These are phyloP conservation scores for Casuarina cunninghamiana DNA, from an alignment of 306 rosid genomes.

Conservation along the genomic window DNA sequence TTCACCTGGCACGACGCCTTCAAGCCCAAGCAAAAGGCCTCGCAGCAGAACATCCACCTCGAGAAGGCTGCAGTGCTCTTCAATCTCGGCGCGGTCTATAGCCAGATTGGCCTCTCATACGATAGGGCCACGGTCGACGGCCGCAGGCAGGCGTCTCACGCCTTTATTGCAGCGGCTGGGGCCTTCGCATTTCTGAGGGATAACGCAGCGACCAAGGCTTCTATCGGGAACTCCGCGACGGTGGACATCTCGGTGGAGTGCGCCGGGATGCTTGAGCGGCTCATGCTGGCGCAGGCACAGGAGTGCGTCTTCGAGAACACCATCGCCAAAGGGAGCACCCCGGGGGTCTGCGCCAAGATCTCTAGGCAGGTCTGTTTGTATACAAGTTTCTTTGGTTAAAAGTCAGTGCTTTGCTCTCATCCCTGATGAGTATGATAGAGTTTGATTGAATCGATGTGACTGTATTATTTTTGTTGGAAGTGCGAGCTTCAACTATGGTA, in stretches of 20 bases:
- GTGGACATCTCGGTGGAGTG: constrained; percentile 83
- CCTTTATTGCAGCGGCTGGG: constrained; percentile 85
- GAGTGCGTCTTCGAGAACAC: constrained; percentile 93
- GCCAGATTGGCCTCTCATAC: constrained; percentile 82
- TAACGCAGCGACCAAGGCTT: constrained; percentile 74
- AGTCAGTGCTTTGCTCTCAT: background rate
- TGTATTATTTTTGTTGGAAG: background rate
- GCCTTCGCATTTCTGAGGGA: constrained; percentile 73
- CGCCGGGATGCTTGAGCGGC: constrained; percentile 86
- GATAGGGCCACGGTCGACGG: constrained; percentile 88
- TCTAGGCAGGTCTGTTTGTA: constrained; percentile 77
- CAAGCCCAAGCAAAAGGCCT: constrained; percentile 76
- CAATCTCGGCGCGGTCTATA: constrained; percentile 83
- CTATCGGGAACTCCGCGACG: constrained; percentile 76
- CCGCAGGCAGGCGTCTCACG: constrained; percentile 71
- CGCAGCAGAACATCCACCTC: constrained; percentile 92
- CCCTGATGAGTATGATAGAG: background rate
- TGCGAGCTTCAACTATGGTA: background rate
- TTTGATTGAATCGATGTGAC: background rate
- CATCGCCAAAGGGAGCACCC: constrained; percentile 92
- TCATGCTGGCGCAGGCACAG: constrained; percentile 98
- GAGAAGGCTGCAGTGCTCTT: constrained; percentile 89
- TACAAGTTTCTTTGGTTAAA: background rate
- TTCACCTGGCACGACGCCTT: constrained; percentile 94
- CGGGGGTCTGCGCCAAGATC: constrained; percentile 96